Base-by-base conservation (phyloP, 2,329 filamentous ascomycete genomes). In the Fusarium napiforme region DNA sequence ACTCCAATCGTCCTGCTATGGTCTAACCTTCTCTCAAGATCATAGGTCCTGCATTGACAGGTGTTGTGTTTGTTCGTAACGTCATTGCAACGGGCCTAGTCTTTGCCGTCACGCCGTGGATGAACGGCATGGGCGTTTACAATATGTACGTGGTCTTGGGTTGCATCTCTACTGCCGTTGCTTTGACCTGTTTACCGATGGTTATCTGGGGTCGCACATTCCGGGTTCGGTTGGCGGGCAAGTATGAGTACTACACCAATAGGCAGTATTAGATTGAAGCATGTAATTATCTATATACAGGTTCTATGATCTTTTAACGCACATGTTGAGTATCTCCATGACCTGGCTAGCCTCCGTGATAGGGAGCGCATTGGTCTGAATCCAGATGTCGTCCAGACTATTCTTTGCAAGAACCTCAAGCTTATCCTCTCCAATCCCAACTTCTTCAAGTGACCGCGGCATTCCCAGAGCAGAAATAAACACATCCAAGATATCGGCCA, bases 381-480 rank as follows among this genome's bases (percentile, higher is more conserved):
- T 84, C 83, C 84, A 88, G 14, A 81, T 80, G 78, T 90, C 87
- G 7, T 84, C 79, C 72, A 90, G 76, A 69, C 84, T 85, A 67
- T 86, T 85, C 64, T 81, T 79, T 0, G 88, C 87, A 52, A 91
- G 76, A 7, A 68, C 74, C 28, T 85, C 83, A 21, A 89, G 76
- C 74, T 84, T 82, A 5, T 89, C 85, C 30, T 81, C 81, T 1
- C 83, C 82, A 5, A 91, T 83, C 0, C 85, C 83, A 4, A 90
- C 86, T 9, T 87, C 87, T 50, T 81, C 83, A 52, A 91, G 74
- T 7, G 83, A 85, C 60, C 85, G 81, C n/a, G 88, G 88, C 85
- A 91, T 82, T 2, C 84, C 87, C 23, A 91, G 76, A 45, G 84
- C 83, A 11, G 83, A 81, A 46, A 91, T 84, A 6, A 90, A 79